These are phyloP conservation scores for Elsinoe perseae DNA, from an alignment of 2,329 filamentous ascomycete genomes.

Conservation along the genomic window DNA sequence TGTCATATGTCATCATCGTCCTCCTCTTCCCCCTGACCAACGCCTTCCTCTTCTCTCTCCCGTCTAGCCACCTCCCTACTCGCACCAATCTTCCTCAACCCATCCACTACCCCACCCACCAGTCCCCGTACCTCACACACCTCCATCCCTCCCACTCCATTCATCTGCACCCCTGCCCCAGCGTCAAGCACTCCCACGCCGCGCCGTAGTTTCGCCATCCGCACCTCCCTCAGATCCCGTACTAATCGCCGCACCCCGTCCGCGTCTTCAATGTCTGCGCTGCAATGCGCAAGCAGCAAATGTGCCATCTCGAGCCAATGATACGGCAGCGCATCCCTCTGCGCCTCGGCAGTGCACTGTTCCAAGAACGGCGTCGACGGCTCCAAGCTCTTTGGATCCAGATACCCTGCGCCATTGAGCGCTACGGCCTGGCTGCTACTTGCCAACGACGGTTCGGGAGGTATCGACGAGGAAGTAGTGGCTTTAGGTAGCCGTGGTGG, in stretches of 20 bases:
- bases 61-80: constrained; percentile 69
- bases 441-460: neutral
- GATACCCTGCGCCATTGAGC: constrained; percentile 22
- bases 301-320: constrained; percentile 93
- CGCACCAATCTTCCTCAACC: constrained; percentile 70
- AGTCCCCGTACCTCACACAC: constrained; percentile 79
- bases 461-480: constrained; percentile 29
- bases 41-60: constrained; percentile 67
- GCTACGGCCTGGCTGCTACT: constrained; percentile 2
- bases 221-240: constrained; percentile 75
- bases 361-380: constrained; percentile 64
- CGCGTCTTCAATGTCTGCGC: constrained; percentile 69
- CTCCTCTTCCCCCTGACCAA: constrained; percentile 47
- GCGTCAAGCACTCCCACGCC: constrained; percentile 65
- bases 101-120: constrained; percentile 78
- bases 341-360: constrained; percentile 59
- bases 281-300: constrained; percentile 74
- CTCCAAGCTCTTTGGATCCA: constrained; percentile 25
- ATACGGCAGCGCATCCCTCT: constrained; percentile 69
- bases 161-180: constrained; percentile 63
- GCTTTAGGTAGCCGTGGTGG: constrained; percentile 58
- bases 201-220: constrained; percentile 79
- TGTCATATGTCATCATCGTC: constrained; percentile 50
- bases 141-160: constrained; percentile 88
- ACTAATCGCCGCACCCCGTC: constrained; percentile 68